Base-by-base conservation (phyloP, 2,329 filamentous ascomycete species). In the Hypocreales sp. region DNA sequence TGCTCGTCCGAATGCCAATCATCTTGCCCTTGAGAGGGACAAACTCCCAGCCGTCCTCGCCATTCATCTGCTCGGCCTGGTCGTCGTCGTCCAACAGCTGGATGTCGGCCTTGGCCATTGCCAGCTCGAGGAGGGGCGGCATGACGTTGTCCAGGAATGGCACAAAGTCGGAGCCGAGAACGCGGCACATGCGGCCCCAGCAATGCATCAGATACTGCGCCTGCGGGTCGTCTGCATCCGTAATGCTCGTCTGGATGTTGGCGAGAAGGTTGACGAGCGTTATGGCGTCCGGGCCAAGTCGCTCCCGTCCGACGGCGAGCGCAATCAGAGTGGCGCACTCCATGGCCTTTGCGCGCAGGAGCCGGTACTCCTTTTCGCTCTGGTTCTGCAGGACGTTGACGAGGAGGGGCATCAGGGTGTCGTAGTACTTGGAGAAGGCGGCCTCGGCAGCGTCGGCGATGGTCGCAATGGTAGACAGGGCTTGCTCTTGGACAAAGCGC, bases 181-280 rank as follows among this genome's bases (percentile, higher is more conserved):
- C 87, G 38, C 90, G 78, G 56, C 87, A 95, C 90, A 98, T 98
- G 26, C 90, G 76, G 28, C 90, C 90, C 90, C 90, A 98, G 60
- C 90, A 98, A 63, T 98, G 90, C 56, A 98, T 81, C 20, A 98
- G 67, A 51, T 98, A 98, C 44, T 92, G 87, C 11, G 84, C 80
- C 53, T 98, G 90, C 21, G 90, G 90, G 47, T 98, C 90, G 42
- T 98, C 90, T 2, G 84, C 59, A 43, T 98, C 90, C 5, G 75
- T 78, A 35, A 95, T 90, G 46, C 68, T 78, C 40, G 74, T 66
- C 51, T 98, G 90, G 31, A 95, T 92, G 35, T 71, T 73, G 28
- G 80, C 86, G 28, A 98, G 66, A 14, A 94, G 67, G 42, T 92
- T 76, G 13, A 95, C 87, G 22, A 98, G 64, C 22, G 74, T 79